Conservation (phyloP, 306 rosid species). For the Fagus crenata region DNA sequence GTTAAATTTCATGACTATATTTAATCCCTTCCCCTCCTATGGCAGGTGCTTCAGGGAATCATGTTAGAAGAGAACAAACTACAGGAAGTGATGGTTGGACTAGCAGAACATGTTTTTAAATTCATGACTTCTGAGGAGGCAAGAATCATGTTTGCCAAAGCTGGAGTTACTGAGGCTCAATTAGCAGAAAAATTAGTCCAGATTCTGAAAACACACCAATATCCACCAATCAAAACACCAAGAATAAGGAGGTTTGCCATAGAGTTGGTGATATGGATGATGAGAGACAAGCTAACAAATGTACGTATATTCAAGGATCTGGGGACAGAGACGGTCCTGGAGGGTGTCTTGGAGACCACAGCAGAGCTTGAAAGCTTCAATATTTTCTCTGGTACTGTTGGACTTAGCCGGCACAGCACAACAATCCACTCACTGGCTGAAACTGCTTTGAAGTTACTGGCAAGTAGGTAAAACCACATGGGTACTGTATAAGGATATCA, state of each 20-base stretch:
- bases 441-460: slow-evolving; percentile 59
- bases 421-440: slow-evolving; percentile 79
- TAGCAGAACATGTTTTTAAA: slow-evolving; percentile 66
- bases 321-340: slow-evolving; percentile 63
- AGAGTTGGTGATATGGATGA: slow-evolving; percentile 89
- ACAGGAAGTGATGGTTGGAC: slow-evolving; percentile 94
- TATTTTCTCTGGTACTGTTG: slow-evolving; percentile 85
- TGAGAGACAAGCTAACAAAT: slow-evolving; percentile 61
- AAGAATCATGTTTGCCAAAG: slow-evolving; percentile 48
- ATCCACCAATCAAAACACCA: slow-evolving; percentile 74
- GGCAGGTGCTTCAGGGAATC: slow-evolving; percentile 67
- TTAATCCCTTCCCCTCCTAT: slow-evolving; percentile 22
- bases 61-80: slow-evolving; percentile 68
- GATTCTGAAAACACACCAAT: slow-evolving; percentile 57
- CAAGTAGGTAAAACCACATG: slow-evolving; percentile 27
- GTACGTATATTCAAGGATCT: slow-evolving; percentile 48
- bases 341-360: slow-evolving; percentile 76
- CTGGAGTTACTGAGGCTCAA: slow-evolving; percentile 57
- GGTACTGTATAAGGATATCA: slow-evolving; percentile 10
- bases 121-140: slow-evolving; percentile 69
- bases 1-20: not conserved
- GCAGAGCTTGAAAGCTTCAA: slow-evolving; percentile 97
- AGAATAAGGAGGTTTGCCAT: slow-evolving; percentile 81
- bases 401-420: slow-evolving; percentile 67
- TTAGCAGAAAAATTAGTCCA: slow-evolving; percentile 54